These are phyloP conservation scores for Scedosporium apiospermum DNA, from an alignment of 2,329 filamentous ascomycete species.

Conservation along the genomic window DNA sequence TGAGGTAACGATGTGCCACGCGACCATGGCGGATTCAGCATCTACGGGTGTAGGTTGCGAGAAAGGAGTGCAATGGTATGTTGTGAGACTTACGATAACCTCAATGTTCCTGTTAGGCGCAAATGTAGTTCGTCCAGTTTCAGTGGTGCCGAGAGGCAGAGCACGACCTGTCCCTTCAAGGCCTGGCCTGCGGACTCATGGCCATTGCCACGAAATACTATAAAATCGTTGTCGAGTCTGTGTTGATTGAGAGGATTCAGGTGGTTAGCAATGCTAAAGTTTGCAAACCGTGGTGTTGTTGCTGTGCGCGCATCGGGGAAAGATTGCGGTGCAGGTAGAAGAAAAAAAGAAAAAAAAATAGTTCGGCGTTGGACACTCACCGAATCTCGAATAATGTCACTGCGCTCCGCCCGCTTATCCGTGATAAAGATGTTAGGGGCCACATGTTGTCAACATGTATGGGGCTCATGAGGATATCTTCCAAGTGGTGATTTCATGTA, in stretches of 20 bases:
- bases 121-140: slow-evolving; percentile 66
- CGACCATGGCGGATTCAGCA: neutral
- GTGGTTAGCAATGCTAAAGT: neutral
- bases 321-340: neutral
- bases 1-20: neutral
- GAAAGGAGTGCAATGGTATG: neutral
- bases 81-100: slow-evolving; percentile 49
- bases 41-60: slow-evolving; percentile 7
- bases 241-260: slow-evolving; percentile 1
- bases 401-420: slow-evolving; percentile 39
- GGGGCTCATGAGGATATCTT: neutral
- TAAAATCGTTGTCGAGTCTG: slow-evolving; percentile 69
- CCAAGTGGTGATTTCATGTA: neutral
- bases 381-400: slow-evolving; percentile 50
- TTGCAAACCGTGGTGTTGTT: neutral
- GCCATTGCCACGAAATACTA: slow-evolving; percentile 67
- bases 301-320: neutral
- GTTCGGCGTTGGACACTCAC: slow-evolving; percentile 24
- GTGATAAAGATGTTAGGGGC: slow-evolving; percentile 46
- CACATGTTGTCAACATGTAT: slow-evolving; percentile 30
- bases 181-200: slow-evolving; percentile 68
- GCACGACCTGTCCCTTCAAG: slow-evolving; percentile 62
- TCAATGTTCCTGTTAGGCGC: slow-evolving; percentile 59
- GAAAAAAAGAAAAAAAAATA: neutral
- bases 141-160: slow-evolving; percentile 61